phyloP scores from a whole-genome alignment of 768 basidiomycete species.

The Lactarius deliciosus region DNA sequence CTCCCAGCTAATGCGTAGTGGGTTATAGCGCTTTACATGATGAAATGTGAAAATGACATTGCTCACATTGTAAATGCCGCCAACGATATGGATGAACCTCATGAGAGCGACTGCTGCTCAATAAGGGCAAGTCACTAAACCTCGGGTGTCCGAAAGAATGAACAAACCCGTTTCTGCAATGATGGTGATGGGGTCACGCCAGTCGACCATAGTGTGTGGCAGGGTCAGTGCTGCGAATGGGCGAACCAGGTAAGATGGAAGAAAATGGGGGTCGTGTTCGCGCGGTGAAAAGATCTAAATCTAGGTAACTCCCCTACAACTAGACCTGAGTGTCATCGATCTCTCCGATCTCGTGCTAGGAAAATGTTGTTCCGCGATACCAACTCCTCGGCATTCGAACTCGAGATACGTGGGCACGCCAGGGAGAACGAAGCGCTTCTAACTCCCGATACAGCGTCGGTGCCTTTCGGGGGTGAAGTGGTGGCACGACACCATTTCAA shows the following conservation, averaged over 20 bases:
- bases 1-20: constrained; percentile 17
- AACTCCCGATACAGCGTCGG: no score
- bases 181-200: neutral
- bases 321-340: neutral
- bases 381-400: neutral
- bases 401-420: neutral
- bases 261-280: neutral
- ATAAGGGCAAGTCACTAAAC: neutral
- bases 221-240: no score
- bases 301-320: neutral
- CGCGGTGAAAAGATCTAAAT: neutral
- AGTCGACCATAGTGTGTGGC: constrained; percentile 6
- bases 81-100: constrained; percentile 17
- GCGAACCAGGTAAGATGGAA: neutral
- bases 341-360: neutral
- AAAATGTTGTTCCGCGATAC: neutral
- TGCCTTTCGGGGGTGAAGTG: no score
- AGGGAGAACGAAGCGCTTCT: no score
- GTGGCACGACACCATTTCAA: no score
- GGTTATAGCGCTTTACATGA: neutral
- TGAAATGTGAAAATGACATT: neutral
- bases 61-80: constrained; percentile 24
- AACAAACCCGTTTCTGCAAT: constrained; percentile 1
- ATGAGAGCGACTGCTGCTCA: constrained; percentile 6
- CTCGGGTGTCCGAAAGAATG: neutral